A percentile compares a stretch with the other conserved stretches of the same genome.
Evolutionary conservation across 352 stramenopile species (phyloP).

Genomic region (Phytopythium boreale): DNA sequence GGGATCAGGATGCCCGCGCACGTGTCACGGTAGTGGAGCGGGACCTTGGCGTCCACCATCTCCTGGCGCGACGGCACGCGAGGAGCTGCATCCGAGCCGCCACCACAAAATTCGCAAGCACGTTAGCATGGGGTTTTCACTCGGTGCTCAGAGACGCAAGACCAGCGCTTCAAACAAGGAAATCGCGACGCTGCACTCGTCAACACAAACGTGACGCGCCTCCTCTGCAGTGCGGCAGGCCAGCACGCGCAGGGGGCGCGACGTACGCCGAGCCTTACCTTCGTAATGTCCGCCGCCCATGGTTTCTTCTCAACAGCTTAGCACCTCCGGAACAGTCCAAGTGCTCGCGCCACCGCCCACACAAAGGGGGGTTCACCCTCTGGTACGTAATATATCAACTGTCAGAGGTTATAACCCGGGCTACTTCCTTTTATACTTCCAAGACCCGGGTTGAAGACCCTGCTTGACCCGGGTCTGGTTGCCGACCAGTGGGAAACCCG

Average conservation of each 20-base stretch:
- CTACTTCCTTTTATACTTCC: neutral
- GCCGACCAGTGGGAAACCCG: neutral
- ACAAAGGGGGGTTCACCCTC: constrained; percentile 16
- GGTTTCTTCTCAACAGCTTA: constrained; percentile 27
- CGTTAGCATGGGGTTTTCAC: neutral
- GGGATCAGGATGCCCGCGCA: constrained; percentile 95
- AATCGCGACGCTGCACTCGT: neutral
- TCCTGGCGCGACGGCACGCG: constrained; percentile 84
- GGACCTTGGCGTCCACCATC: constrained; percentile 93
- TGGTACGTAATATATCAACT: constrained; percentile 1
- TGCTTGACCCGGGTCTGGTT: neutral
- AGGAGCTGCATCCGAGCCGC: constrained; percentile 35
- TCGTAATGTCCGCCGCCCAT: constrained; percentile 74
- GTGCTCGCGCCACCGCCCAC: constrained; percentile 15
- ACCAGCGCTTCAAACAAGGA: neutral
- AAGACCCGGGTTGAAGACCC: neutral
- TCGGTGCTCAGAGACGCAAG: neutral
- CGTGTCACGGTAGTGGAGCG: constrained; percentile 93
- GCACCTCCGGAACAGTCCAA: constrained; percentile 28
- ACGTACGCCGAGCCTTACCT: constrained; percentile 24
- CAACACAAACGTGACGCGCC: neutral
- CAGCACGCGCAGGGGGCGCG: neutral
- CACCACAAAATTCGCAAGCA: neutral
- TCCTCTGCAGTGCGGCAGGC: neutral
- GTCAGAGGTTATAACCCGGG: neutral